These are phyloP conservation scores for Helotiales sp. DNA, from an alignment of 2,329 filamentous ascomycete species.

Conservation along the genomic window DNA sequence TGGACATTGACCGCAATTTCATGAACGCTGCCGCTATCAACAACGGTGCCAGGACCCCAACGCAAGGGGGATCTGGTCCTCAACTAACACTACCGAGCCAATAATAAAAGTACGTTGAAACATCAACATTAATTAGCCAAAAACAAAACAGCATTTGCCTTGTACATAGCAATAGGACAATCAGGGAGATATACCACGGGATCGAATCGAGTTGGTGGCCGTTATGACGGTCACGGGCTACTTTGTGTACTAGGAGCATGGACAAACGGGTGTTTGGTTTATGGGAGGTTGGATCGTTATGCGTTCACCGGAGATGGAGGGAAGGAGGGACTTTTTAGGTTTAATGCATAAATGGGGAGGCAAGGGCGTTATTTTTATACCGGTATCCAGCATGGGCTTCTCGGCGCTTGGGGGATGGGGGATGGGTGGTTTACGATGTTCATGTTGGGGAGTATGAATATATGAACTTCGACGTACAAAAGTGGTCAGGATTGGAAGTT, in stretches of 20 bases:
- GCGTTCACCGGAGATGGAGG: neutral
- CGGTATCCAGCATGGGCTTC: neutral
- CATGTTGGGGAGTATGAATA: neutral
- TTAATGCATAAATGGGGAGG: slow-evolving; percentile 1
- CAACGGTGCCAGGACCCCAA: neutral
- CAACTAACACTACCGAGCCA: neutral
- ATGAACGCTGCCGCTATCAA: slow-evolving; percentile 30
- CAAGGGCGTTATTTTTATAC: neutral
- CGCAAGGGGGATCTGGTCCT: neutral
- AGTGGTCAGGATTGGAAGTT: neutral
- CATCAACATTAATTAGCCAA: neutral
- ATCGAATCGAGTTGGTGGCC: neutral
- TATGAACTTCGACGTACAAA: slow-evolving; percentile 1
- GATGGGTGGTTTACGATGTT: neutral
- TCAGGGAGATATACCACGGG: neutral
- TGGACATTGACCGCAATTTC: slow-evolving; percentile 44
- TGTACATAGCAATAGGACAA: neutral
- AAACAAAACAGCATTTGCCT: neutral
- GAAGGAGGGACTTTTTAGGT: neutral
- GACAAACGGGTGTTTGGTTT: neutral
- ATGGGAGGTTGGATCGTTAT: neutral
- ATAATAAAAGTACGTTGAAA: neutral
- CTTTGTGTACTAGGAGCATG: slow-evolving; percentile 2
- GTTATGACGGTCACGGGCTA: neutral
- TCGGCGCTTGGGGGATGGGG: neutral